These are phyloP conservation scores for Podospora didyma DNA, from an alignment of 495 filamentous ascomycete species.

Conservation along the genomic window DNA sequence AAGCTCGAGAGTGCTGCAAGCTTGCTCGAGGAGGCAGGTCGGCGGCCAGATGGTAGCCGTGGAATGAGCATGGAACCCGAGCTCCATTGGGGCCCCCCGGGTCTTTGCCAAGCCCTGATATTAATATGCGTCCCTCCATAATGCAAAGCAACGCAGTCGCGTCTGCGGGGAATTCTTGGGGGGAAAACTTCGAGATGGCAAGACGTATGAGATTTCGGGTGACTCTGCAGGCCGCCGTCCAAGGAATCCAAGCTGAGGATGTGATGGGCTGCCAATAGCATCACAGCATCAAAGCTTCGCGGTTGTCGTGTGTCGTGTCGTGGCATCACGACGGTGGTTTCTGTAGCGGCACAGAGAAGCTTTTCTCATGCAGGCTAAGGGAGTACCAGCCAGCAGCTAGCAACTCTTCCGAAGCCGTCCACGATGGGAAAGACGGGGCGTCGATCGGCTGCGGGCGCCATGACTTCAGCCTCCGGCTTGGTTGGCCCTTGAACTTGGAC, in stretches of 20 bases:
- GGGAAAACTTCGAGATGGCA: neutral
- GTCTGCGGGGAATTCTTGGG: neutral
- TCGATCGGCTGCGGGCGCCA: neutral
- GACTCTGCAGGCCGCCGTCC: neutral
- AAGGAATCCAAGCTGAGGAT: no score
- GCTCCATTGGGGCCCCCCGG: conserved; percentile 12
- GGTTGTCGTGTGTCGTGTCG: no score
- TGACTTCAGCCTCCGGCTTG: neutral
- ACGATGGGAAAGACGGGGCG: neutral
- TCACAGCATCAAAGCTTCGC: no score
- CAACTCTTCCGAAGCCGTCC: neutral
- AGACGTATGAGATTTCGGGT: neutral
- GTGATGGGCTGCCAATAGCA: no score
- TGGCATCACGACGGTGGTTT: no score
- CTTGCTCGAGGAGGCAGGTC: conserved; percentile 28
- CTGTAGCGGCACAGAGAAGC: neutral
- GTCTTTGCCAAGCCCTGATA: conserved; percentile 15
- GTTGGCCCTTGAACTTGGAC: neutral
- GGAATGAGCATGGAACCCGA: conserved; percentile 19
- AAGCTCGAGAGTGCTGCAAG: conserved; percentile 8
- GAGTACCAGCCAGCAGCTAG: no score
- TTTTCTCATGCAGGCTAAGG: neutral
- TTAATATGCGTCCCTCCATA: conserved; percentile 23
- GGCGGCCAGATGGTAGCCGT: conserved; percentile 20
- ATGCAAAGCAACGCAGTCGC: conserved; percentile 2